Conservation (phyloP, 2,329 filamentous ascomycete species). For the Pseudogymnoascus verrucosus region DNA sequence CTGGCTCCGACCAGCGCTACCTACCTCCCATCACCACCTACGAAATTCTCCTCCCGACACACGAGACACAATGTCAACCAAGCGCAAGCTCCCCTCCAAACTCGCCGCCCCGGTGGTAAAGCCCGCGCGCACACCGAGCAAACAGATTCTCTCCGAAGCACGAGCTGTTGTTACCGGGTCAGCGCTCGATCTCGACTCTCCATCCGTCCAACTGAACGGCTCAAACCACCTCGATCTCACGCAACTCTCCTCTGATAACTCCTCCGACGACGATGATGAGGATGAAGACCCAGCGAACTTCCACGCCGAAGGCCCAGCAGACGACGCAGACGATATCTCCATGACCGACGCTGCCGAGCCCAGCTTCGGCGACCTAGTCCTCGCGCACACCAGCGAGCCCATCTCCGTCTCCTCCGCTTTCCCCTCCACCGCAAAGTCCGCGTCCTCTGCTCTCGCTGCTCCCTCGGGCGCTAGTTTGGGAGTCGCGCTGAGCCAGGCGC, state of each 20-base stretch:
- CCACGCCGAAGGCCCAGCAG: constrained; percentile 21
- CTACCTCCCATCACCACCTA: not conserved
- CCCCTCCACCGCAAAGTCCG: constrained; percentile 27
- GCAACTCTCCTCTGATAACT: constrained; percentile 44
- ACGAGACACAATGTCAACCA: constrained; percentile 33
- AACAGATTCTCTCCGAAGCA: constrained; percentile 50
- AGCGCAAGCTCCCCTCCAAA: constrained; percentile 51
- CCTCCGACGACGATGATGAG: constrained; percentile 37
- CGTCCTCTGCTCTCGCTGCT: constrained; percentile 16
- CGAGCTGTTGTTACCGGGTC: constrained; percentile 42
- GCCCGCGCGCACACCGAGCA: constrained; percentile 44
- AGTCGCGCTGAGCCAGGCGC: constrained; percentile 86
- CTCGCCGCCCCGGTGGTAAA: constrained; percentile 48
- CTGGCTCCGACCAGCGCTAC: not conserved
- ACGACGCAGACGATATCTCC: constrained; percentile 35
- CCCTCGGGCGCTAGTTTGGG: constrained; percentile 74
- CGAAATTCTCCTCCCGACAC: not conserved
- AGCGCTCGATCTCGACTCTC: constrained; percentile 7
- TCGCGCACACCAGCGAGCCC: constrained; percentile 57
- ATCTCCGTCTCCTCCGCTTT: constrained; percentile 67
- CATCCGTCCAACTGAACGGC: constrained; percentile 14
- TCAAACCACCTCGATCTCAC: constrained; percentile 42
- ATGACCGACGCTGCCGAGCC: constrained; percentile 37
- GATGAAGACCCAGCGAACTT: constrained; percentile 36
- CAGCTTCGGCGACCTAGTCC: constrained; percentile 81